phyloP scores from a whole-genome alignment of 2,329 filamentous ascomycete genomes.

The Zarea fungicola region DNA sequence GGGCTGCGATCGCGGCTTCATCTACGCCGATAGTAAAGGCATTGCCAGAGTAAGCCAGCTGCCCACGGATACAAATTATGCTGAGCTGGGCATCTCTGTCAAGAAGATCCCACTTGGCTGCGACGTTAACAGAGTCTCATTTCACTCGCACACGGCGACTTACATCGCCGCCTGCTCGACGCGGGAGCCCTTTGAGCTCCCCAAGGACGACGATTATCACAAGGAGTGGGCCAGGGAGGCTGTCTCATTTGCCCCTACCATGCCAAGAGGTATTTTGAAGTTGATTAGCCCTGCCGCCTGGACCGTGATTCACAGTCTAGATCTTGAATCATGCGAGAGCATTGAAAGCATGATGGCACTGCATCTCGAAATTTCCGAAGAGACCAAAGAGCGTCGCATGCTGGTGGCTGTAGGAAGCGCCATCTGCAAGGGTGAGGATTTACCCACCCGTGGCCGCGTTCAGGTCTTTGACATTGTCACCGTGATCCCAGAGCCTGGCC shows the following conservation, averaged over 20 bases:
- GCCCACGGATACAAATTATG: constrained; percentile 59
- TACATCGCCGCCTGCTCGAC: constrained; percentile 73
- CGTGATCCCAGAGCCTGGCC: constrained; percentile 83
- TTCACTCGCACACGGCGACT: constrained; percentile 67
- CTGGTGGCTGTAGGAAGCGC: constrained; percentile 83
- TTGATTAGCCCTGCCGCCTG: constrained; percentile 73
- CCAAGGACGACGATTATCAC: constrained; percentile 80
- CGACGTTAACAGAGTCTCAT: constrained; percentile 68
- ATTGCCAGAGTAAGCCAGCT: constrained; percentile 69
- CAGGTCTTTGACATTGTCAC: constrained; percentile 89
- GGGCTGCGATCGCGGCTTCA: constrained; percentile 75
- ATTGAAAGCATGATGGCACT: constrained; percentile 79
- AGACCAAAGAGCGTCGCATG: constrained; percentile 78
- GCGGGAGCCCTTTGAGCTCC: constrained; percentile 69
- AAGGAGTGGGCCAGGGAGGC: constrained; percentile 75
- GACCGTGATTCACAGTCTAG: constrained; percentile 70
- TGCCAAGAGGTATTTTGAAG: constrained; percentile 68
- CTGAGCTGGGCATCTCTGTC: constrained; percentile 70
- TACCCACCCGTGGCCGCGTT: constrained; percentile 76
- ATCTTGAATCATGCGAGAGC: constrained; percentile 69
- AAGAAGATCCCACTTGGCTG: constrained; percentile 64
- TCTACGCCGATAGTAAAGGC: constrained; percentile 71
- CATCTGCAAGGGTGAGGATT: constrained; percentile 82
- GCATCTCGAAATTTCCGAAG: constrained; percentile 84
- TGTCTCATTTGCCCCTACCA: constrained; percentile 56